A percentile compares a stretch with the other conserved stretches of the same genome.
These are phyloP conservation scores for Nannizziopsis barbatae DNA, from an alignment of 2,329 filamentous ascomycete genomes.

Conservation along the genomic window DNA sequence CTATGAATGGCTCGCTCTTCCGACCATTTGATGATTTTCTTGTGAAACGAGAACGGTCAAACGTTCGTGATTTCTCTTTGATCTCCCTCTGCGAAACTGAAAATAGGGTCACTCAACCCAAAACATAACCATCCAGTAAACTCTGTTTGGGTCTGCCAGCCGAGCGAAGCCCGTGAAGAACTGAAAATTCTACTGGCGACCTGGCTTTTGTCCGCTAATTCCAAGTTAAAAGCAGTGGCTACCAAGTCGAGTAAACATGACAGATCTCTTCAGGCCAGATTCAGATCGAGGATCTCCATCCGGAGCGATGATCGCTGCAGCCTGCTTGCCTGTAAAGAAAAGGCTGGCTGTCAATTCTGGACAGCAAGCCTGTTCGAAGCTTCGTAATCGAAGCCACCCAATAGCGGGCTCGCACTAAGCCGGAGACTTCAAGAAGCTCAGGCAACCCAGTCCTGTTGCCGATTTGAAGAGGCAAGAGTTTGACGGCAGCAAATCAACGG, in stretches of 20 bases:
- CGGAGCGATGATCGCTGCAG: slow-evolving; percentile 5
- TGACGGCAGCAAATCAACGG: slow-evolving; percentile 2
- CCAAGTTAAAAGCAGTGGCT: not conserved
- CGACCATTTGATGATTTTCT: slow-evolving; percentile 1
- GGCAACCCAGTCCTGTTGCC: not conserved
- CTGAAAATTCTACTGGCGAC: not conserved
- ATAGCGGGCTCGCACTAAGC: not conserved
- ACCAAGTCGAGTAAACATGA: not conserved
- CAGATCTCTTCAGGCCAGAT: slow-evolving; percentile 9
- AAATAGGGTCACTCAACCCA: not conserved
- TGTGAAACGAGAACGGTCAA: slow-evolving; percentile 2
- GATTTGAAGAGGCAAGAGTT: not conserved
- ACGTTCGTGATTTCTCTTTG: not conserved
- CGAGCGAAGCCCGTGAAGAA: not conserved
- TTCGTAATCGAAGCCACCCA: slow-evolving; percentile 8
- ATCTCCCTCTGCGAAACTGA: not conserved
- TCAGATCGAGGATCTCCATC: slow-evolving; percentile 10
- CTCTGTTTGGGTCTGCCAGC: too few species aligned
- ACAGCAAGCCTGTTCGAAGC: not conserved
- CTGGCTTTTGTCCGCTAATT: not conserved
- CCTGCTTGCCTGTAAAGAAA: not conserved
- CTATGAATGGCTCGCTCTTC: slow-evolving; percentile 5
- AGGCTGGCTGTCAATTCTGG: slow-evolving; percentile 11
- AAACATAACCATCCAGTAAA: not conserved
- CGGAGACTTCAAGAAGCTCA: not conserved